Evolutionary conservation across 306 rosid species (phyloP).

Genomic region (Arachis hypogaea): DNA sequence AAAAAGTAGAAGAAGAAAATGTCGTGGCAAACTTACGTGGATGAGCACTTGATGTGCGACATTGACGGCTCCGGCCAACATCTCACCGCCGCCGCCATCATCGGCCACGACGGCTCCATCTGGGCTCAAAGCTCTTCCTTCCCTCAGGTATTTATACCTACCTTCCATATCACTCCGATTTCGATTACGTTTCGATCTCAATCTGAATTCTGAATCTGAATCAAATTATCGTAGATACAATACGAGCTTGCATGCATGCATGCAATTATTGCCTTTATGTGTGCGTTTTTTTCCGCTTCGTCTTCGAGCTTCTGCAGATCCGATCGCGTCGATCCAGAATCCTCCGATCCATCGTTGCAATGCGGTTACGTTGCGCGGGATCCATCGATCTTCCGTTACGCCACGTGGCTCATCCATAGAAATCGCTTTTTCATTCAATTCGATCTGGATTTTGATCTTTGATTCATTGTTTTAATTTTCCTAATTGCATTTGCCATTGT

Average conservation of each 20-base stretch:
- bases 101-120: conserved; percentile 78
- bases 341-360: background rate
- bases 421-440: background rate
- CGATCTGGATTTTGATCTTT: background rate
- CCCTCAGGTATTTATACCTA: conserved; percentile 62
- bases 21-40: conserved; percentile 98
- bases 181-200: background rate
- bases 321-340: background rate
- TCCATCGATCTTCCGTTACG: background rate
- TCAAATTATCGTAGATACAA: background rate
- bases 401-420: background rate
- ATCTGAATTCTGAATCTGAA: background rate
- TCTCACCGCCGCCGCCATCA: conserved; percentile 78
- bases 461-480: background rate
- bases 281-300: background rate
- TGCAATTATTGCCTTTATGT: background rate
- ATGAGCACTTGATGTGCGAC: conserved; percentile 96
- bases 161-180: no score
- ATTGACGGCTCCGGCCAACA: conserved; percentile 77
- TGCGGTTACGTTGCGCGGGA: background rate
- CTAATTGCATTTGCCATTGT: background rate
- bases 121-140: conserved; percentile 93
- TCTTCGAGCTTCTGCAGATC: background rate
- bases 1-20: conserved; percentile 37
- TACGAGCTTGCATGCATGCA: background rate